Evolutionary conservation across 1,284 basidiomycete genomes (phyloP), one percentile per base, ranked within the genome.

Genomic region (Sporisorium exsertum): DNA sequence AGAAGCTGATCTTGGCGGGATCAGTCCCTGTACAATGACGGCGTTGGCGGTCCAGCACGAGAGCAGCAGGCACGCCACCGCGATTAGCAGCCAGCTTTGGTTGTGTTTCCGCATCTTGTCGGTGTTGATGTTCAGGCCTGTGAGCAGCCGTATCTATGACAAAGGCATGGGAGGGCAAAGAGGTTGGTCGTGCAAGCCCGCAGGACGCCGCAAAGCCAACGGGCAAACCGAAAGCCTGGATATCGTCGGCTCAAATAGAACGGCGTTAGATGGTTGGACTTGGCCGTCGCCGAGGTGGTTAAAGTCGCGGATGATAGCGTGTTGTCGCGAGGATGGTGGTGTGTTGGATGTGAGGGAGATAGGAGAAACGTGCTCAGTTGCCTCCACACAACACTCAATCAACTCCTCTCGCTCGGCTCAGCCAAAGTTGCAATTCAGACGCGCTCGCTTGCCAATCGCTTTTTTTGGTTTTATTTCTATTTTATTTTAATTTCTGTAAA

Each of bases 1-100:
- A 12, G 52, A 18, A 8, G 24, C 26, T 7, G 60, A 33, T 27
- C 42, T 58, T 59, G 69, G 69, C 13, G 69, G 69, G 8, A 72
- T 55, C 4, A 66, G 37, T 4, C 52, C 64, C 3, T 66, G 46
- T 27, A 72, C 27, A 7, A 65, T 52, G 20, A 66, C 52, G 1
- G 69, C 63, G 12, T 52, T 57, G 10, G 47, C 47, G 12, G 59
- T 63, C 47, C 37, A 58, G 20, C 43, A 27, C 2, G 63, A 58
- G 7, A 72, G 46, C 2, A 66, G 33, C 7, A 72, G 13, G 20
- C 45, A 58, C 4, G 46, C 56, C 7, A 18, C 32, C 5, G 26
- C 32, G 4, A 72, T 26, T 7, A 63, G 56, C 52, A 55, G 32
- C 46, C 42, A 60, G 53, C 52, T 69, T 7, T 37, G 32, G 13